A percentile compares a stretch with the other conserved stretches of the same genome.
Evolutionary conservation across 306 rosid genomes (phyloP).

Genomic region (Begonia peltatifolia): DNA sequence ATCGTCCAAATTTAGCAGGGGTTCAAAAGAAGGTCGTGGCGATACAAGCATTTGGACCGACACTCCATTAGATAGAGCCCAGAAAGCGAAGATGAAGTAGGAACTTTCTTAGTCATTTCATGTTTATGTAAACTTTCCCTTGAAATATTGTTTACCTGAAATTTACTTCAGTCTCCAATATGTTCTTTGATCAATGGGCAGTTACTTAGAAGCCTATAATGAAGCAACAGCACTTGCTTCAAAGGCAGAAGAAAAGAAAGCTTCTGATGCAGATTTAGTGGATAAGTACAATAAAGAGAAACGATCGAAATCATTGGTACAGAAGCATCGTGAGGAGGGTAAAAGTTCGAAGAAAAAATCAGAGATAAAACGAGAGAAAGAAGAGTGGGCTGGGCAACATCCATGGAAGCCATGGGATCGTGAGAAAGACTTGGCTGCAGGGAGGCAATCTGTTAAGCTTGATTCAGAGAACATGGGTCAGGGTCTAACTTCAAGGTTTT

Average conservation of each 20-base stretch:
- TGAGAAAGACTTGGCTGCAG: constrained; percentile 72
- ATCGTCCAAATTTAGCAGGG: constrained; percentile 49
- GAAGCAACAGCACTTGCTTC: constrained; percentile 76
- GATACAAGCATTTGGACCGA: constrained; percentile 91
- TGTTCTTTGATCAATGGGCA: constrained; percentile 18
- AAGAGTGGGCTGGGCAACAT: constrained; percentile 80
- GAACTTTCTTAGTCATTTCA: constrained; percentile 12
- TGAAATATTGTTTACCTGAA: not conserved
- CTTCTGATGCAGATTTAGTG: constrained; percentile 66
- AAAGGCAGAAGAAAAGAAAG: constrained; percentile 41
- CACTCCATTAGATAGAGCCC: constrained; percentile 75
- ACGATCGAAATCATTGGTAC: constrained; percentile 65
- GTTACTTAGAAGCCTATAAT: constrained; percentile 83
- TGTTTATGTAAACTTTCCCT: not conserved
- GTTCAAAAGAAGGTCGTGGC: constrained; percentile 75
- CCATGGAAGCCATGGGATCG: constrained; percentile 99
- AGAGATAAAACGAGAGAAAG: constrained; percentile 30
- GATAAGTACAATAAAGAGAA: constrained; percentile 71
- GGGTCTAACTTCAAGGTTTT: constrained; percentile 68
- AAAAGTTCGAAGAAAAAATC: constrained; percentile 49
- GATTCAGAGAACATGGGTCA: constrained; percentile 61
- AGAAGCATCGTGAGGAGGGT: constrained; percentile 52
- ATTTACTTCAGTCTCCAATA: not conserved
- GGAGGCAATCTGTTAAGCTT: constrained; percentile 53
- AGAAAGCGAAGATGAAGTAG: constrained; percentile 82